phyloP scores from a whole-genome alignment of 176 grass and related monocot genomes.

The barley (Hordeum vulgare) region MorexV3_pseudomolecules_assembly NC_058522.1:6904893-6905392 shows the following conservation, averaged over 20 bases:
- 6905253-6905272: constrained; percentile 92
- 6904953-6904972: background rate
- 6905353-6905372: background rate
- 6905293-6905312: constrained; percentile 99
- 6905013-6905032: no score
- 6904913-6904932: background rate
- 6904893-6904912: background rate
- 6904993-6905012: background rate
- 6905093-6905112: no score
- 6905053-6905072: no score
- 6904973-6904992: background rate
- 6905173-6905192: background rate
- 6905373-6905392: background rate
- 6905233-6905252: background rate
- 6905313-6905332: constrained; percentile 68
- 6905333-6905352: background rate
- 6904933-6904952: background rate
- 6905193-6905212: background rate
- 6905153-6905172: no score
- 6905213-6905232: background rate
- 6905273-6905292: constrained; percentile 91
- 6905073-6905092: no score
- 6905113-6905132: no score
- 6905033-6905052: no score
- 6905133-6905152: no score